Percentiles rank a stretch among this genome's conserved stretches.
Conservation (phyloP, 805 yeast genomes). For the Candida bentonensis region DNA sequence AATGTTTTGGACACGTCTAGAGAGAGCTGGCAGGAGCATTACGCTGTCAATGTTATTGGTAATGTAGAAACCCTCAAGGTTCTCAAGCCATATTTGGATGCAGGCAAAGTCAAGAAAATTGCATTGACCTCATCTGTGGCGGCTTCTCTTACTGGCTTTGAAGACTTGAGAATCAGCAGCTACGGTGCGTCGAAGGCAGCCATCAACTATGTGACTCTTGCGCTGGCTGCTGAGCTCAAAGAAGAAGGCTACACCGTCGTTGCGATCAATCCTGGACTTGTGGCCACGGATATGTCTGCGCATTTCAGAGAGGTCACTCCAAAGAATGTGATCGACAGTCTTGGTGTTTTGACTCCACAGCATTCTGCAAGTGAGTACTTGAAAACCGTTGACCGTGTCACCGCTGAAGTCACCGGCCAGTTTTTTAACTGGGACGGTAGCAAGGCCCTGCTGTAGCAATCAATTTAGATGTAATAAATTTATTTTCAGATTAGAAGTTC, state of each 20-base stretch:
- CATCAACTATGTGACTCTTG: conserved; percentile 20
- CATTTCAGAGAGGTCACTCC: too few species aligned
- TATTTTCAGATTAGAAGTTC: too few species aligned
- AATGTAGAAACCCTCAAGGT: conserved; percentile 11
- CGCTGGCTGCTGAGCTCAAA: conserved; percentile 17
- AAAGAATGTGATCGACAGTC: too few species aligned
- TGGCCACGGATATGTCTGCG: conserved; percentile 23
- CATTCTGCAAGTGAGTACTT: conserved; percentile 14
- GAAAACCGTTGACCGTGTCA: conserved; percentile 12
- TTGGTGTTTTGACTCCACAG: conserved; percentile 12
- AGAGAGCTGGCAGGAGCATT: conserved; percentile 7
- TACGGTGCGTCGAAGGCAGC: conserved; percentile 29
- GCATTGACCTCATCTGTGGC: conserved; percentile 16
- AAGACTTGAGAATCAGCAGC: conserved; percentile 13
- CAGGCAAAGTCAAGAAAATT: conserved; percentile 15
- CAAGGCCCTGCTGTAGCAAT: too few species aligned
- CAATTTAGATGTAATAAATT: too few species aligned
- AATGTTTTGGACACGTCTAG: conserved; percentile 12
- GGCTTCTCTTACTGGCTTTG: conserved; percentile 1
- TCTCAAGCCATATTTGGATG: conserved; percentile 12
- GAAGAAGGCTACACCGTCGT: conserved; percentile 19
- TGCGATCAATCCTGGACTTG: conserved; percentile 28
- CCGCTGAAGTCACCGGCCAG: conserved; percentile 16
- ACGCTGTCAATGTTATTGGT: conserved; percentile 12
- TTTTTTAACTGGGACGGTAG: conserved; percentile 8